Evolutionary conservation across 2,329 filamentous ascomycete species (phyloP).

Genomic region (Dothideomycetidae sp.): DNA sequence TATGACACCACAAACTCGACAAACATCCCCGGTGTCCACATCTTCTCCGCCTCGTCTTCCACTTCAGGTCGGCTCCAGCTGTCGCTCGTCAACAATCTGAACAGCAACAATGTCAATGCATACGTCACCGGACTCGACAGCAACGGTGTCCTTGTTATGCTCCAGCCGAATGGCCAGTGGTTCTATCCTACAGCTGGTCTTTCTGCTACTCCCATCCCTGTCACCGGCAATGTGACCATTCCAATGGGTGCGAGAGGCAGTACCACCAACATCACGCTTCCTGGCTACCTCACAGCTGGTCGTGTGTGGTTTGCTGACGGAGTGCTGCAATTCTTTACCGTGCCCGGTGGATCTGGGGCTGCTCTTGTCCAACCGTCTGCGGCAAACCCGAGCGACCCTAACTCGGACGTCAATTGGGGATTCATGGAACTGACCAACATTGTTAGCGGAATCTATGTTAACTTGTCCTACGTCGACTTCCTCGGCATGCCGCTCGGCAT

Average conservation of each 20-base stretch:
- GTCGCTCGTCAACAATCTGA: constrained; percentile 32
- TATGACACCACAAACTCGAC: constrained; percentile 18
- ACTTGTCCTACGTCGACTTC: constrained; percentile 23
- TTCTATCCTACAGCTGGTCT: constrained; percentile 30
- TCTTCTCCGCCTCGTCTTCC: constrained; percentile 1
- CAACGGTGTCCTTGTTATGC: constrained; percentile 29
- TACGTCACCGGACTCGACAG: constrained; percentile 35
- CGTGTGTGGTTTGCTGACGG: constrained; percentile 35
- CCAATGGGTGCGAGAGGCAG: constrained; percentile 26
- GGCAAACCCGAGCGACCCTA: constrained; percentile 26
- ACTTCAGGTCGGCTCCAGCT: constrained; percentile 11
- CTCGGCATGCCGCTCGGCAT: constrained; percentile 38
- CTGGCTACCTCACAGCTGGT: constrained; percentile 28
- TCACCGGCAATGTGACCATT: constrained; percentile 31
- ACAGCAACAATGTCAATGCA: constrained; percentile 26
- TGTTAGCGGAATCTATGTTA: constrained; percentile 32
- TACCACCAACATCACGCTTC: constrained; percentile 27
- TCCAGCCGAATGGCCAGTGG: constrained; percentile 28
- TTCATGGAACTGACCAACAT: constrained; percentile 34
- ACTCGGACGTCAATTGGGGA: constrained; percentile 28
- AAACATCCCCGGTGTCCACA: constrained; percentile 4
- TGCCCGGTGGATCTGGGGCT: constrained; percentile 20
- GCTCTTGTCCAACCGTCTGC: constrained; percentile 37
- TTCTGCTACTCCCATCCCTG: constrained; percentile 23
- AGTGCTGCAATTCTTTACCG: constrained; percentile 30